Conservation (phyloP, 108 stramenopile species). For the Parmales sp. region DNA sequence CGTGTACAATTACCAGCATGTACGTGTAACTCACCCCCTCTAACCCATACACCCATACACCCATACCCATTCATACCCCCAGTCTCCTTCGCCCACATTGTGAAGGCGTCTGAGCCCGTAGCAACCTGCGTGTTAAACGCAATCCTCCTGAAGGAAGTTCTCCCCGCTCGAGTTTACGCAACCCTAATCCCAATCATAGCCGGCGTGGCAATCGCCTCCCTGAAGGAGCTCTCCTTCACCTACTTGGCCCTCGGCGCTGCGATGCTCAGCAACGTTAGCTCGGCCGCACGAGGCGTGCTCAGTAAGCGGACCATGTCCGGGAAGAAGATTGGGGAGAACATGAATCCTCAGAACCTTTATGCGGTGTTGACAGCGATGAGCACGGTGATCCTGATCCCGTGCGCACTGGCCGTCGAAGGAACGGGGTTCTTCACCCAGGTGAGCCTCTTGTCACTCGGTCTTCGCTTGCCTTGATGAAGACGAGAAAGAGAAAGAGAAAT, state of each 20-base stretch:
- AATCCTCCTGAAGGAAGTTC: constrained; percentile 70
- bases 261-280: constrained; percentile 94
- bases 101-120: constrained; percentile 97
- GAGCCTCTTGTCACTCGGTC: no score
- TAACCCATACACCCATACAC: no score
- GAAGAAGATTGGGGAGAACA: constrained; percentile 90
- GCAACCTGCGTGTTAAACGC: constrained; percentile 86
- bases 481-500: background rate
- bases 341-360: constrained; percentile 92
- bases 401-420: constrained; percentile 82
- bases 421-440: constrained; percentile 67
- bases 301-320: constrained; percentile 88
- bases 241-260: constrained; percentile 84
- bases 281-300: constrained; percentile 86
- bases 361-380: constrained; percentile 93
- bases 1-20: no score
- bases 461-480: no score
- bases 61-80: no score
- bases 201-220: constrained; percentile 91
- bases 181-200: constrained; percentile 92
- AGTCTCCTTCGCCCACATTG: constrained; percentile 96
- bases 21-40: no score
- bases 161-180: constrained; percentile 71
- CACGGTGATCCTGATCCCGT: constrained; percentile 72
- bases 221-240: constrained; percentile 96